These are phyloP conservation scores for Apiotrichum gracile DNA, from an alignment of 1,284 basidiomycete genomes.

Conservation along the genomic window DNA sequence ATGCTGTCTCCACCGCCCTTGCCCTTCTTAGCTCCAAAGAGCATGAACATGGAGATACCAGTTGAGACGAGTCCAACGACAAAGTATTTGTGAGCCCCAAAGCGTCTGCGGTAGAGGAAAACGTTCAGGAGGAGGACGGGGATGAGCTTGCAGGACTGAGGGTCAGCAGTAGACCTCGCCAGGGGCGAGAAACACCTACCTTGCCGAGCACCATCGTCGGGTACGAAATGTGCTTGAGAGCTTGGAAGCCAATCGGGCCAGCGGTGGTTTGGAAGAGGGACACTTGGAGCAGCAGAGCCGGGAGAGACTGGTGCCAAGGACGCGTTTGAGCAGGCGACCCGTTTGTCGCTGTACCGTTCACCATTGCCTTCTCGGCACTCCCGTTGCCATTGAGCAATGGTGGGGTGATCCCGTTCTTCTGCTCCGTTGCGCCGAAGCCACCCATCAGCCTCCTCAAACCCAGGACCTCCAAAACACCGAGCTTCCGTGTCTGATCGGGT, in stretches of 20 bases:
- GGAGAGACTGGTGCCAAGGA: conserved; percentile 26
- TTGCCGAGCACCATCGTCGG: conserved; percentile 98
- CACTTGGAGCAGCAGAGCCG: conserved; percentile 66
- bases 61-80: conserved; percentile 86
- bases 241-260: conserved; percentile 90
- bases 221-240: conserved; percentile 92
- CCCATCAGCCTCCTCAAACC: conserved; percentile 23
- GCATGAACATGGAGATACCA: conserved; percentile 95
- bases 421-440: not conserved
- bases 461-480: conserved; percentile 16
- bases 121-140: conserved; percentile 56
- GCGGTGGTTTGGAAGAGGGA: conserved; percentile 83
- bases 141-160: conserved; percentile 76
- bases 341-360: conserved; percentile 2
- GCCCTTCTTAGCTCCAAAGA: conserved; percentile 51
- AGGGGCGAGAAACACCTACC: conserved; percentile 19
- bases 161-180: not conserved
- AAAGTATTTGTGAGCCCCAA: conserved; percentile 88
- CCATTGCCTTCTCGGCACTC: not conserved
- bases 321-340: not conserved
- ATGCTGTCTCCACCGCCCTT: conserved; percentile 39
- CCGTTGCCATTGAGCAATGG: conserved; percentile 16
- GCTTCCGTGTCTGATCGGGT: conserved; percentile 14
- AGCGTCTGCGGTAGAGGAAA: conserved; percentile 70
- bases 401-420: conserved; percentile 1